Base-by-base conservation (phyloP, 306 rosid species). In the Prunus padus region DNA sequence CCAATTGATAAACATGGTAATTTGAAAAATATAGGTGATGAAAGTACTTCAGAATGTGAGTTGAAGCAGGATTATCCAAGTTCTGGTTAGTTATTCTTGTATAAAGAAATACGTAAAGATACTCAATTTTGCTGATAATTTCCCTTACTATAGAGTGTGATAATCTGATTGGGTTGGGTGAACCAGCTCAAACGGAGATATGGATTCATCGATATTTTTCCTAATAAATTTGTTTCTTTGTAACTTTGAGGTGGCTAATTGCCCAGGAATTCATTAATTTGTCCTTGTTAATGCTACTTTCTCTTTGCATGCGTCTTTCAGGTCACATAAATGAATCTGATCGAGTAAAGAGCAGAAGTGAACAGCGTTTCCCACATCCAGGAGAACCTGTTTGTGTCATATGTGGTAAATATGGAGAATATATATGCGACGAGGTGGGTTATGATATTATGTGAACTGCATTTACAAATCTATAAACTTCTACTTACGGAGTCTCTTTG, bases 391-490 rank as follows among this genome's bases (percentile, higher is more conserved):
- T 82, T 86, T 93, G 97, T 84, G 83, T 90, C 55, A 68, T 93
- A 45, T 93, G 98, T 73, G 92, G 97, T 52, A 89, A 88, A 89
- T 93, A 86, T 63, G 98, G 97, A 68, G 98, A 93, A 80, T 90
- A 93, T 72, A 90, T 93, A 85, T 89, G 95, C 85, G 77, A 93
- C 54, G 89, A 87, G 88, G 98, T 90, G 77, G 79, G 79, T 67
- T 72, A 19, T 64, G 80, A 81, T 18, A 12, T 18, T 16, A 20
- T 45, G 62, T 51, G 23, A 65, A 72, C 20, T 50, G 30, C 31
- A 33, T 59, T 49, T 76, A 31, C 26, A 37, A 30, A 61, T 15
- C 42, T 61, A 26, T 65, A 54, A 66, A 55, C 33, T 59, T 18
- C 71, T 28, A 31, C 56, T 61, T 25, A 30, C 56, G 14, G 4